Conservation (phyloP, 768 basidiomycete species). For the Tylopilus sp. region DNA sequence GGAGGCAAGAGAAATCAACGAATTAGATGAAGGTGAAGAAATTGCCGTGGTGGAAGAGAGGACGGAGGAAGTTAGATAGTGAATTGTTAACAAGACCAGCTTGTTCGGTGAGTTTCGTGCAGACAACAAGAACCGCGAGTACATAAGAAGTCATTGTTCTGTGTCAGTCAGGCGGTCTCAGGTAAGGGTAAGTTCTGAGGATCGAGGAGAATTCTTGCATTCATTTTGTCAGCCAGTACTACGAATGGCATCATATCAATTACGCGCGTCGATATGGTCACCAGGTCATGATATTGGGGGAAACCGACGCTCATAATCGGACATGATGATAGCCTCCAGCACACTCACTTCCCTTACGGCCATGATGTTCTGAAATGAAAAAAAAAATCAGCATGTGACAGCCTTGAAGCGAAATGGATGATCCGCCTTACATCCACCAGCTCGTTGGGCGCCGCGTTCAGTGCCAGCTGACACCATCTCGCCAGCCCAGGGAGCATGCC, state of each 20-base stretch:
- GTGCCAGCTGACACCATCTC: conserved; percentile 68
- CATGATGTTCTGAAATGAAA: conserved; percentile 48
- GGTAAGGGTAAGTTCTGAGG: too few species aligned
- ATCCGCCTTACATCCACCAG: conserved; percentile 68
- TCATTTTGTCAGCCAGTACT: too few species aligned
- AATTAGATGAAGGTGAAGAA: too few species aligned
- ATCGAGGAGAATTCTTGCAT: too few species aligned
- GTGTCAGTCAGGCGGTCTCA: too few species aligned
- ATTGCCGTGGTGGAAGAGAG: too few species aligned
- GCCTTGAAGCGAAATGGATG: neutral
- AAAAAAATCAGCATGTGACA: conserved; percentile 2
- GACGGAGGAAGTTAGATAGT: too few species aligned
- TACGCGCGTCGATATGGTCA: neutral
- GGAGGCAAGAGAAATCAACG: too few species aligned
- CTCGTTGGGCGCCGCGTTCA: conserved; percentile 73
- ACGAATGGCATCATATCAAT: neutral
- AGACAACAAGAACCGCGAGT: too few species aligned
- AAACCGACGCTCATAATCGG: conserved; percentile 56
- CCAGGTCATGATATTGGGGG: conserved; percentile 16
- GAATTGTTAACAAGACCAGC: too few species aligned
- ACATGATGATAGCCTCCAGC: conserved; percentile 71
- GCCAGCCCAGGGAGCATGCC: conserved; percentile 77
- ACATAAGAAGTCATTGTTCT: too few species aligned
- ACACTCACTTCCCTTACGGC: conserved; percentile 61
- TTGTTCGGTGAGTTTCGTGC: too few species aligned